Percentiles rank a stretch among this genome's conserved stretches.
Conservation (phyloP, 306 rosid genomes). For the Acmispon strigosus region DNA sequence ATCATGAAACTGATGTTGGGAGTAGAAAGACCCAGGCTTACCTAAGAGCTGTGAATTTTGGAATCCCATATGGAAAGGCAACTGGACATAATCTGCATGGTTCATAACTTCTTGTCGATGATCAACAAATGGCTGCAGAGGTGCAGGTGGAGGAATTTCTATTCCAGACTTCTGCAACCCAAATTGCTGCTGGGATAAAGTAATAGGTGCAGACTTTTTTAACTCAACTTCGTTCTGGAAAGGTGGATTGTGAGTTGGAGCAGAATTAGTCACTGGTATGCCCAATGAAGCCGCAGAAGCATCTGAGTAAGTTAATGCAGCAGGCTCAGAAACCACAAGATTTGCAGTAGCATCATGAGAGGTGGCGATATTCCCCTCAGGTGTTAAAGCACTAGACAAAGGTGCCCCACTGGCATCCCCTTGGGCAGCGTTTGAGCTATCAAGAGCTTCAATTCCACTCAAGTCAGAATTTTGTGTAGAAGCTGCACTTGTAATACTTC, state of each 20-base stretch:
- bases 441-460: conserved; percentile 58
- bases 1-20: conserved; percentile 48
- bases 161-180: conserved; percentile 50
- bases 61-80: conserved; percentile 60
- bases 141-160: conserved; percentile 40
- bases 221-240: conserved; percentile 44
- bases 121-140: conserved; percentile 49
- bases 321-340: conserved; percentile 34
- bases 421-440: conserved; percentile 41
- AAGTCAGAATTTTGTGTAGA: conserved; percentile 85
- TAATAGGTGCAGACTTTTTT: conserved; percentile 46
- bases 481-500: conserved; percentile 58
- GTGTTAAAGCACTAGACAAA: conserved; percentile 26
- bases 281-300: conserved; percentile 38
- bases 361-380: conserved; percentile 29
- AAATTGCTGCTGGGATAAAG: conserved; percentile 39
- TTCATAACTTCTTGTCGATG: conserved; percentile 45
- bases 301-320: conserved; percentile 33
- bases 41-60: conserved; percentile 47
- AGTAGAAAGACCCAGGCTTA: conserved; percentile 39
- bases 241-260: conserved; percentile 30
- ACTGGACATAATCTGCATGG: conserved; percentile 46
- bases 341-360: conserved; percentile 45
- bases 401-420: conserved; percentile 37
- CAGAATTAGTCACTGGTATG: conserved; percentile 36